Percentiles rank a stretch among this genome's conserved stretches.
phyloP scores from a whole-genome alignment of 2,329 filamentous ascomycete species.

The Fulvia fulva region DNA sequence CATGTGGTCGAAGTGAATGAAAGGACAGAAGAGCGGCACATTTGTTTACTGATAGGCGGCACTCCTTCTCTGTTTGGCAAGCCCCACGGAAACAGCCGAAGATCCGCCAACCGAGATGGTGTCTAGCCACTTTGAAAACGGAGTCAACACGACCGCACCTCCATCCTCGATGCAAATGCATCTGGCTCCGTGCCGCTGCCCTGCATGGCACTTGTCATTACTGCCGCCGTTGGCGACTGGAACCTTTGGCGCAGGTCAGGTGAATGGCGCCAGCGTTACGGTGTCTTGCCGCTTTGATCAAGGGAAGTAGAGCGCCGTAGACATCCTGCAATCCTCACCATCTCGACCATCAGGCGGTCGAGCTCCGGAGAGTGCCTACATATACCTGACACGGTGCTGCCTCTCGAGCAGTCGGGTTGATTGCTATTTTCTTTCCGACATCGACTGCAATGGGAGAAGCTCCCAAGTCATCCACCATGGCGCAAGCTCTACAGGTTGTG shows the following conservation, averaged over 20 bases:
- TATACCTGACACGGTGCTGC: not conserved
- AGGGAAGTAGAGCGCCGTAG: slow-evolving; percentile 10
- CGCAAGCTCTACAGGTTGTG: slow-evolving; percentile 20
- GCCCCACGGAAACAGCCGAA: not conserved
- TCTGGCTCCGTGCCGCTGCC: not conserved
- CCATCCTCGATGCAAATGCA: not conserved
- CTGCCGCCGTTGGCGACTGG: not conserved
- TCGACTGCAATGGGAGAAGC: not conserved
- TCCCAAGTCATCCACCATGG: slow-evolving; percentile 10
- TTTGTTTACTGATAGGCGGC: no score
- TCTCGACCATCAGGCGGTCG: not conserved
- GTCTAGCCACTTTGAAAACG: slow-evolving; percentile 1
- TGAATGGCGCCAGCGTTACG: not conserved
- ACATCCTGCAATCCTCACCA: not conserved
- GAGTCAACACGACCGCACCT: not conserved
- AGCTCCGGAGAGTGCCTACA: not conserved
- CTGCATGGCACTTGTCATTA: not conserved
- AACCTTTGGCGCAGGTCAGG: not conserved
- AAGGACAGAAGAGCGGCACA: no score
- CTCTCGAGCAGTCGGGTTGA: not conserved
- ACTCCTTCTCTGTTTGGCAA: not conserved
- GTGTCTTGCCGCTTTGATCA: slow-evolving; percentile 6
- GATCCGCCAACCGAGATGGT: not conserved
- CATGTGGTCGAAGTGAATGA: not conserved
- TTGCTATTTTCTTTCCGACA: not conserved